A percentile compares a stretch with the other conserved stretches of the same genome.
Evolutionary conservation across 345 rosid species (phyloP).

Genomic region (Hirschfeldia incana): DNA sequence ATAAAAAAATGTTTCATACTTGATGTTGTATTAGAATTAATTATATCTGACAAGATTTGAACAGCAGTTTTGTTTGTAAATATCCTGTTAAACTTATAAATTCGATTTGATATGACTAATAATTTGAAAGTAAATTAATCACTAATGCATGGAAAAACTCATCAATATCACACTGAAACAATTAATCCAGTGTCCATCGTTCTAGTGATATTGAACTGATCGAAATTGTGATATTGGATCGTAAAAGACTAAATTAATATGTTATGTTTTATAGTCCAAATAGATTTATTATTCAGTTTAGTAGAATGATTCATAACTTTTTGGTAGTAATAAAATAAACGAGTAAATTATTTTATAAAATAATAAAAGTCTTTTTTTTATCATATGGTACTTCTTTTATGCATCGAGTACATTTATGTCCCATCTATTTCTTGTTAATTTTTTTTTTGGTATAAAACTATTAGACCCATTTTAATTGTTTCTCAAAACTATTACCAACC

Average conservation of each 20-base stretch:
- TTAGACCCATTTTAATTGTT: background rate
- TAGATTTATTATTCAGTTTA: background rate
- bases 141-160: background rate
- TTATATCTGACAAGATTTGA: background rate
- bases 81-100: background rate
- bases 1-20: background rate
- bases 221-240: no score
- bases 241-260: no score
- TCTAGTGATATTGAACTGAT: no score
- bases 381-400: background rate
- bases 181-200: background rate
- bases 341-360: background rate
- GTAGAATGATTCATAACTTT: background rate
- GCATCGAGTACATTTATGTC: constrained; percentile 13
- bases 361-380: background rate
- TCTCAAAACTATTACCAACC: constrained; percentile 26
- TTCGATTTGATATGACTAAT: background rate
- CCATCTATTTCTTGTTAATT: background rate
- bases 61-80: background rate
- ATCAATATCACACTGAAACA: background rate
- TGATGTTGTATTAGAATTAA: background rate
- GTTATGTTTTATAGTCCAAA: background rate
- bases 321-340: background rate
- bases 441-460: background rate
- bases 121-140: no score